Conservation (phyloP, 495 filamentous ascomycete species). For the Penicillium bovifimosum region DNA sequence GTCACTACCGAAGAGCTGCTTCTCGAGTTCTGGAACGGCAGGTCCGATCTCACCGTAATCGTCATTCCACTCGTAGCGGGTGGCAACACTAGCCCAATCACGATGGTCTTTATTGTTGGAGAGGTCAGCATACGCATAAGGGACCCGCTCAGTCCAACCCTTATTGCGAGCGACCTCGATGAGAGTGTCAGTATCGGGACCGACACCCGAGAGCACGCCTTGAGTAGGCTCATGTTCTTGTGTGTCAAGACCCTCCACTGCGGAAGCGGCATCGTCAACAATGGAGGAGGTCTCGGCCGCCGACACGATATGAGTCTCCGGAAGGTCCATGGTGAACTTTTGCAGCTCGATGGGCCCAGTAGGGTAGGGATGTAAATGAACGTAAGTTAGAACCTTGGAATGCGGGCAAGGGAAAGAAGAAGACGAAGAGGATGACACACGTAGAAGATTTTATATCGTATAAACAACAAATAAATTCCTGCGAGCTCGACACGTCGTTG, state of each 20-base stretch:
- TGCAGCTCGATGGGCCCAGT: not conserved
- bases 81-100: constrained; percentile 53
- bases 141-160: constrained; percentile 49
- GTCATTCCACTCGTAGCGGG: constrained; percentile 77
- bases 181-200: not conserved
- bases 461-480: too few species aligned
- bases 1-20: constrained; percentile 60
- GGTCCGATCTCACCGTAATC: constrained; percentile 85
- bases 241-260: not conserved
- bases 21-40: constrained; percentile 58
- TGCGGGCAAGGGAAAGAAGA: too few species aligned
- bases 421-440: too few species aligned
- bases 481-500: too few species aligned
- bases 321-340: not conserved
- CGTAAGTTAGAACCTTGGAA: not conserved
- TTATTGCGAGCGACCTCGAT: constrained; percentile 25
- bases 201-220: constrained; percentile 1
- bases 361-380: not conserved
- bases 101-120: constrained; percentile 27
- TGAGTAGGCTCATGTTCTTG: not conserved
- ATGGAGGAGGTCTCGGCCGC: not conserved
- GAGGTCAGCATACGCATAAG: constrained; percentile 50
- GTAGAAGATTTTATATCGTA: too few species aligned
- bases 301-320: not conserved
- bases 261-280: not conserved